Base-by-base conservation (phyloP, 2,329 filamentous ascomycete genomes). In the Colletotrichum neosansevieriae region DNA sequence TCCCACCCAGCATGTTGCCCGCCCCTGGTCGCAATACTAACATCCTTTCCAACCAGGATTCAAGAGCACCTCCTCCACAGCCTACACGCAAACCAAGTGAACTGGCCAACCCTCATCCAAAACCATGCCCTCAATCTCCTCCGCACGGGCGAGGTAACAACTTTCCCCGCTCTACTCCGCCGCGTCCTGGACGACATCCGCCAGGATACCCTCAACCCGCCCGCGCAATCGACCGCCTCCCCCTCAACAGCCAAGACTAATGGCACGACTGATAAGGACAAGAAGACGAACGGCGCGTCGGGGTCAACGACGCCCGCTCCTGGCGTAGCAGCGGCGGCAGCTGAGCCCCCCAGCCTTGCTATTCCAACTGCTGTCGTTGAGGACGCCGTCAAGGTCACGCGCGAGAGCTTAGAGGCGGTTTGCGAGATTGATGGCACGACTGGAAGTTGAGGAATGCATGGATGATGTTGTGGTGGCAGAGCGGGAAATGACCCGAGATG, bases 71-170 rank as follows among this genome's bases (percentile, higher is more conserved):
- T 91, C 75, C 85, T 90, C 47, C 88, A 91, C 79, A 78, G 85
- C 69, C 86, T 91, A 59, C 82, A 91, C 77, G 80, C 88, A 56
- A 82, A 89, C 78, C 76, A 81, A 4, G 80, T 84, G 71, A 89
- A 91, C 81, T 91, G 89, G 88, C 88, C 88, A 2, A 88, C 88
- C 11, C 74, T 80, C 56, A 80, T 91, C 70, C 87, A 90, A 73
- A 78, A 80, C 62, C 88, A 90, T 77, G 89, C 88, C 44, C 83
- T 90, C 38, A 72, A 82, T 19, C 85, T 91, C 71, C 84, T 91
- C 24, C 88, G 88, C 70, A 85, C 83, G 50, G 87, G 87, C 77
- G 85, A 90, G 70, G 83, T 84, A 56, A 84, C 82, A 21, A 89
- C 85, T 5, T 91, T 90, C 75, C 88, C 88, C 2, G 83, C 82